phyloP scores from a whole-genome alignment of 164 flowering plant species.

The Malania oleifera region DNA sequence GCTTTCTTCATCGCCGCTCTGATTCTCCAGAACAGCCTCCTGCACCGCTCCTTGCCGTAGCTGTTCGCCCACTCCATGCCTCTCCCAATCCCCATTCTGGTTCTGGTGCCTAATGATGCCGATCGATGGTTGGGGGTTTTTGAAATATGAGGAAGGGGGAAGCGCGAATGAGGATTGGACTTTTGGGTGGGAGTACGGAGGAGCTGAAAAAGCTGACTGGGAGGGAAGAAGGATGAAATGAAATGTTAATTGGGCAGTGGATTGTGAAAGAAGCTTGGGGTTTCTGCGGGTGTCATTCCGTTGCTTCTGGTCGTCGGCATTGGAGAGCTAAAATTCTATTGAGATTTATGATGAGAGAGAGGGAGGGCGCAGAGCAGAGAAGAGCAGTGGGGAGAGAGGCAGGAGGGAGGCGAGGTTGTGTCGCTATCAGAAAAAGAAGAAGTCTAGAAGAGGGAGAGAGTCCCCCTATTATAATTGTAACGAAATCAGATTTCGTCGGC shows the following conservation, averaged over 20 bases:
- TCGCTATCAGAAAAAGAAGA: neutral
- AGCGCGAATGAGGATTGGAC: neutral
- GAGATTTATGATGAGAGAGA: conserved; percentile 11
- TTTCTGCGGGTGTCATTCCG: no score
- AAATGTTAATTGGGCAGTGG: no score
- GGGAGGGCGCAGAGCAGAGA: conserved; percentile 10
- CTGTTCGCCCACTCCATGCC: conserved; percentile 32
- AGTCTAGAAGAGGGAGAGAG: no score
- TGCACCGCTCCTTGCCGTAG: conserved; percentile 45
- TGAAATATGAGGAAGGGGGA: neutral
- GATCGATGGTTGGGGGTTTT: no score
- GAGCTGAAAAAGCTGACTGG: conserved; percentile 8
- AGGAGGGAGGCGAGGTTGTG: conserved; percentile 6
- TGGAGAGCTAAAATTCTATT: conserved; percentile 37
- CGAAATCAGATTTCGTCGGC: neutral
- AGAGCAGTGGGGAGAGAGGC: conserved; percentile 30
- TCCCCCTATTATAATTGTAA: no score
- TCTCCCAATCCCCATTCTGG: conserved; percentile 26
- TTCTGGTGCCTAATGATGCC: neutral
- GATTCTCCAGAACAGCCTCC: conserved; percentile 50
- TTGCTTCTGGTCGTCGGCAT: conserved; percentile 11
- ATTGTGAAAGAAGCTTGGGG: no score
- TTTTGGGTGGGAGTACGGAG: neutral
- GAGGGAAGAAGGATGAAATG: no score
- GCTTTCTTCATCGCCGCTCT: conserved; percentile 56